phyloP scores from a whole-genome alignment of 352 stramenopile species.

The Blastocystis sp. region DNA sequence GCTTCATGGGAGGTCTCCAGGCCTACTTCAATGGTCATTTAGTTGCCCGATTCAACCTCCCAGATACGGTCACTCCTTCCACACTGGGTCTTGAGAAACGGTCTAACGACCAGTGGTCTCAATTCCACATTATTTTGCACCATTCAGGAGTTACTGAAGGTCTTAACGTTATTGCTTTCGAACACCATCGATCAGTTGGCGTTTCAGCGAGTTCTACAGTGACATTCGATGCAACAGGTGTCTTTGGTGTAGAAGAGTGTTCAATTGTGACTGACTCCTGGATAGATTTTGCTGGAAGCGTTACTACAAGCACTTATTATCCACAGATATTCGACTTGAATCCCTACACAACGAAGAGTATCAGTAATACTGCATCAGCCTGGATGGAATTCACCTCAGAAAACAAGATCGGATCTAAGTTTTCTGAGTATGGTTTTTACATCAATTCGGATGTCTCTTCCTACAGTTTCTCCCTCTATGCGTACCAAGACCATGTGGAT shows the following conservation, averaged over 20 bases:
- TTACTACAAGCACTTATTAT: too few relatives aligned
- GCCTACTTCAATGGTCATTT: slow-evolving; percentile 12
- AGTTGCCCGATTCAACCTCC: slow-evolving; percentile 17
- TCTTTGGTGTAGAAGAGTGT: slow-evolving; percentile 22
- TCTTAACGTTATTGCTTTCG: slow-evolving; percentile 6
- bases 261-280: background rate
- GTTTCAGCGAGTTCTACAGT: background rate
- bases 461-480: background rate
- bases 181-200: background rate
- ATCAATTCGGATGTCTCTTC: background rate
- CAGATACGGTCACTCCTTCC: background rate
- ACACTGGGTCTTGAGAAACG: background rate
- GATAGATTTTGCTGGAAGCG: background rate
- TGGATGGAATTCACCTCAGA: background rate
- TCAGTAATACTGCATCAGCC: background rate
- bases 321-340: slow-evolving; percentile 19
- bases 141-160: background rate
- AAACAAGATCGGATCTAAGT: background rate
- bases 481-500: background rate
- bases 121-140: slow-evolving; percentile 1
- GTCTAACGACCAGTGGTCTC: background rate
- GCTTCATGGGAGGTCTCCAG: background rate
- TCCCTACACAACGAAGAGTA: background rate
- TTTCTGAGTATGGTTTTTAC: background rate
- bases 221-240: slow-evolving; percentile 14